Conservation (phyloP, 352 stramenopile genomes). For the Phytophthora hybrid region DNA sequence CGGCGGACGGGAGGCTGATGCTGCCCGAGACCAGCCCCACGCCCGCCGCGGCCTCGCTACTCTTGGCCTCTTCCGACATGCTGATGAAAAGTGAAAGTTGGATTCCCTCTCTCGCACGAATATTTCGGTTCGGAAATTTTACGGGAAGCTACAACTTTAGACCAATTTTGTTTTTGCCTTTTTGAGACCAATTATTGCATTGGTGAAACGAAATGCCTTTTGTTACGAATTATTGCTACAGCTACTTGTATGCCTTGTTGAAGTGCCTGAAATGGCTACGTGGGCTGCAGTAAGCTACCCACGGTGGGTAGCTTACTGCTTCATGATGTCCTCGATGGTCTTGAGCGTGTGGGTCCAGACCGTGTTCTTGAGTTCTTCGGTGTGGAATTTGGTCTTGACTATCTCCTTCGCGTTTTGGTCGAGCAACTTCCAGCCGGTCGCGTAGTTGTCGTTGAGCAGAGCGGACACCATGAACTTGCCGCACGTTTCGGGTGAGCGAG, state of each 20-base stretch:
- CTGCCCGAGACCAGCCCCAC: constrained; percentile 73
- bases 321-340: constrained; percentile 30
- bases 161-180: too few relatives aligned
- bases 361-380: constrained; percentile 28
- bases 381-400: constrained; percentile 31
- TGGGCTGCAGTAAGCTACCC: too few relatives aligned
- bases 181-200: too few relatives aligned
- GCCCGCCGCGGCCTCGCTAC: constrained; percentile 14
- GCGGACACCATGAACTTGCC: constrained; percentile 31
- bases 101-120: constrained; percentile 14
- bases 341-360: constrained; percentile 34
- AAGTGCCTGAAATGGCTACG: too few relatives aligned
- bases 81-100: constrained; percentile 18
- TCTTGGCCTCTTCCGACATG: constrained; percentile 37
- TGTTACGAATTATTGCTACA: too few relatives aligned
- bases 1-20: constrained; percentile 78
- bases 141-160: neutral
- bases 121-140: constrained; percentile 13
- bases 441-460: constrained; percentile 30
- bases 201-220: too few relatives aligned
- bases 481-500: constrained; percentile 24
- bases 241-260: too few relatives aligned
- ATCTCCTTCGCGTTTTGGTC: constrained; percentile 23
- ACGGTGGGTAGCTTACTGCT: constrained; percentile 24
- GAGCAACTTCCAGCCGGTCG: constrained; percentile 33